These are phyloP conservation scores for Polysphondylium violaceum DNA, from an alignment of 78 protist genomes.

Conservation along the genomic window DNA sequence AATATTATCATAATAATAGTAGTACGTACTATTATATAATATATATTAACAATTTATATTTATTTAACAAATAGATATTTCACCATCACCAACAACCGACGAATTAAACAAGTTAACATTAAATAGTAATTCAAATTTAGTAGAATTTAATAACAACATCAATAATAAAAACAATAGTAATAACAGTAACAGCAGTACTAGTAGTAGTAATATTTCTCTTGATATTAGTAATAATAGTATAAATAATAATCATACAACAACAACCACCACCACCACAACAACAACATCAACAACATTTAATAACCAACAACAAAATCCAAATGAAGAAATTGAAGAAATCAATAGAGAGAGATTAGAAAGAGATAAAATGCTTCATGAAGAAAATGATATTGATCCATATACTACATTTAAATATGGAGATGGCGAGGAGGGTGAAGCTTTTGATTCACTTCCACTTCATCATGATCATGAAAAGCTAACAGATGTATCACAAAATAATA, in stretches of 20 bases:
- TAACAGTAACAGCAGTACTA: slow-evolving; percentile 7
- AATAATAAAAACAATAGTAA: slow-evolving; percentile 3
- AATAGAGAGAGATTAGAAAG: slow-evolving; percentile 72
- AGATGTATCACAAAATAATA: background rate
- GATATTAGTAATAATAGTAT: slow-evolving; percentile 1
- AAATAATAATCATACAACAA: background rate
- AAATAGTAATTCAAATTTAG: slow-evolving; percentile 4
- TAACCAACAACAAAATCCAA: background rate
- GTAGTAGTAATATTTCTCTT: slow-evolving; percentile 1
- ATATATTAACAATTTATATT: background rate
- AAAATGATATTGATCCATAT: slow-evolving; percentile 10
- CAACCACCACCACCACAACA: background rate
- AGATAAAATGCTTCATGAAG: slow-evolving; percentile 73
- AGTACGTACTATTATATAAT: background rate
- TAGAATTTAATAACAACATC: background rate
- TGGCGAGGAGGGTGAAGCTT: slow-evolving; percentile 67
- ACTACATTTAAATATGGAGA: slow-evolving; percentile 51
- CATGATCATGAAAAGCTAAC: background rate
- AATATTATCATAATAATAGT: background rate
- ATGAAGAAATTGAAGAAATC: slow-evolving; percentile 45
- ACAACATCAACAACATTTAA: slow-evolving; percentile 20
- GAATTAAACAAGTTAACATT: background rate
- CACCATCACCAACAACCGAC: slow-evolving; percentile 24
- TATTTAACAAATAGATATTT: background rate
- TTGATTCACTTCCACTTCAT: background rate